A percentile compares a stretch with the other conserved stretches of the same genome.
Evolutionary conservation across 495 filamentous ascomycete genomes (phyloP).

Genomic region (Penicillium waksmanii): DNA sequence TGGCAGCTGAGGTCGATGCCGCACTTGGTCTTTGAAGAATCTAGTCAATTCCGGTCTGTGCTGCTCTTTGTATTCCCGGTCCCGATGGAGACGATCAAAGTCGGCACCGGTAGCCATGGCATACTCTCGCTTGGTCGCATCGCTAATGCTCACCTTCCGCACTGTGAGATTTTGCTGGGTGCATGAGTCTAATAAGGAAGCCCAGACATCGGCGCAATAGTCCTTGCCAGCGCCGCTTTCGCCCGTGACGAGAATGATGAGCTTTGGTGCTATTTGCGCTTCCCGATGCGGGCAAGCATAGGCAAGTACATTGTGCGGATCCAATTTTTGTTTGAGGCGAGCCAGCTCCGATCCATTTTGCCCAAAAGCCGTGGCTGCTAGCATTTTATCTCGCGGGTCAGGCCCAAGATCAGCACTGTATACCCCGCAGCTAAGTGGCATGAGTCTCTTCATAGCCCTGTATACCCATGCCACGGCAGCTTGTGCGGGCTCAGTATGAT

Average conservation of each 20-base stretch:
- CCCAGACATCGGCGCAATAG: conserved; percentile 61
- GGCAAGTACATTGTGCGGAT: conserved; percentile 56
- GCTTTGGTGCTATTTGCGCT: conserved; percentile 49
- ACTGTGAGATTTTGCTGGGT: too few relatives aligned
- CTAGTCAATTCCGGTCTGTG: conserved; percentile 57
- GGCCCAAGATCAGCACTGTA: conserved; percentile 67
- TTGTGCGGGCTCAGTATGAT: conserved; percentile 50
- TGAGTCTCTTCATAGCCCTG: conserved; percentile 46
- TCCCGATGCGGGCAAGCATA: conserved; percentile 54
- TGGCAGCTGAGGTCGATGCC: conserved; percentile 49
- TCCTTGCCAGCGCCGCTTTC: conserved; percentile 63
- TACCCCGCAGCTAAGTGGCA: conserved; percentile 56
- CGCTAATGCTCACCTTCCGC: conserved; percentile 60
- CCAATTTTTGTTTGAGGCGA: conserved; percentile 54
- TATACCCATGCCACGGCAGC: conserved; percentile 61
- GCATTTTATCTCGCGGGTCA: conserved; percentile 58
- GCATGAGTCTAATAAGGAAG: too few relatives aligned
- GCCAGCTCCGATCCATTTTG: conserved; percentile 55
- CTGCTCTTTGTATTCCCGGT: conserved; percentile 66
- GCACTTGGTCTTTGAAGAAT: conserved; percentile 56
- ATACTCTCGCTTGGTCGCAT: conserved; percentile 62
- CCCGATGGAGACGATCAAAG: conserved; percentile 48
- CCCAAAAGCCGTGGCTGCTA: conserved; percentile 62
- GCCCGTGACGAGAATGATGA: conserved; percentile 65
- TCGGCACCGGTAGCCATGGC: conserved; percentile 55